These are phyloP conservation scores for Tilletia horrida DNA, from an alignment of 1,284 basidiomycete genomes.

Conservation along the genomic window DNA sequence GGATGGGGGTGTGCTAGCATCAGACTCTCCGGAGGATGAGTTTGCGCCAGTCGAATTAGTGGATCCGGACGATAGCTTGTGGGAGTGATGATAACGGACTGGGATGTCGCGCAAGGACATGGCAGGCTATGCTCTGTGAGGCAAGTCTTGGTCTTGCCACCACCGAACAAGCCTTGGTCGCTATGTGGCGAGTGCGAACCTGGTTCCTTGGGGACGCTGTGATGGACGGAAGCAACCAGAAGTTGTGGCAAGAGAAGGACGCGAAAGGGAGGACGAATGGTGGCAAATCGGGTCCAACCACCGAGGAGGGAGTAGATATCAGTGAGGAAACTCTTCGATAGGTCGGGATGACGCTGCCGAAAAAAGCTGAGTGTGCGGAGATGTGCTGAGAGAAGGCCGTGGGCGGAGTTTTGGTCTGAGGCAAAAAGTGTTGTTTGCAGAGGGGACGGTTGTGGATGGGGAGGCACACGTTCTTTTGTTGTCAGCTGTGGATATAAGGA, in stretches of 20 bases:
- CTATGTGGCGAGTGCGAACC: background rate
- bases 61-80: background rate
- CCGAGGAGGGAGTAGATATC: too few relatives aligned
- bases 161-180: background rate
- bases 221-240: background rate
- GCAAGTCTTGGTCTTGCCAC: background rate
- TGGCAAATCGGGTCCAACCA: too few relatives aligned
- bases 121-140: background rate
- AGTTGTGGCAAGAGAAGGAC: background rate
- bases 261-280: background rate
- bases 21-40: constrained; percentile 5
- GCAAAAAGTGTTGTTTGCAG: too few relatives aligned
- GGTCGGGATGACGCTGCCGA: too few relatives aligned
- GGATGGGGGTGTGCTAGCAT: constrained; percentile 6
- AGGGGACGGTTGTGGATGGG: too few relatives aligned
- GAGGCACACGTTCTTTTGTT: too few relatives aligned
- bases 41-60: background rate
- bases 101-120: constrained; percentile 3
- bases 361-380: too few relatives aligned
- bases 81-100: constrained; percentile 9
- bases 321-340: too few relatives aligned
- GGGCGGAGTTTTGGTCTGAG: too few relatives aligned
- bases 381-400: too few relatives aligned
- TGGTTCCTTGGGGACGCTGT: background rate
- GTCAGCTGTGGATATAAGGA: too few relatives aligned